These are phyloP conservation scores for Suillus placidus DNA, from an alignment of 768 basidiomycete genomes.

Conservation along the genomic window DNA sequence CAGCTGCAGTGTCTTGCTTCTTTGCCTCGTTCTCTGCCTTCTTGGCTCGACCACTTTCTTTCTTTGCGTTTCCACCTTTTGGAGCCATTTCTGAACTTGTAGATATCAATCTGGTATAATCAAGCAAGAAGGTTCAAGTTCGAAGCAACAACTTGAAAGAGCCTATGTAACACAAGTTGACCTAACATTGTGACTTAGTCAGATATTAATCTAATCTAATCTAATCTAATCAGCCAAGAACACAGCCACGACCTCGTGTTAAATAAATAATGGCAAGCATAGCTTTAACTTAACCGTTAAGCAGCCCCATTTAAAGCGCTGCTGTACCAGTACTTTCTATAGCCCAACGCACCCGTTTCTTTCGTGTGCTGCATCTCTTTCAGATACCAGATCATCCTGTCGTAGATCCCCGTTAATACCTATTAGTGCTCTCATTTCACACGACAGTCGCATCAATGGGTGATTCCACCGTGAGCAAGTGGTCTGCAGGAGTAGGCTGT, in stretches of 20 bases:
- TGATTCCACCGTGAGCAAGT: constrained; percentile 34
- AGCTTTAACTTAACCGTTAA: not conserved
- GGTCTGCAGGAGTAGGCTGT: constrained; percentile 41
- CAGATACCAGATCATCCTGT: not conserved
- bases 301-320: constrained; percentile 2
- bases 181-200: constrained; percentile 12
- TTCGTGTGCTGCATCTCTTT: not conserved
- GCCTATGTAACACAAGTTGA: no score
- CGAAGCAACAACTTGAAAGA: not conserved
- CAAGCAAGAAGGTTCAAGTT: constrained; percentile 2
- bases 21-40: constrained; percentile 90
- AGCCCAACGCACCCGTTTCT: not conserved
- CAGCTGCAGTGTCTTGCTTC: constrained; percentile 65
- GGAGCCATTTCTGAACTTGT: constrained; percentile 63
- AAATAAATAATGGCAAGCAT: constrained; percentile 8
- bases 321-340: not conserved
- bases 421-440: constrained; percentile 2
- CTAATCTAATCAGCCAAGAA: constrained; percentile 24
- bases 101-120: not conserved
- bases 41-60: constrained; percentile 86
- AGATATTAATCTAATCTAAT: constrained; percentile 16
- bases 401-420: not conserved
- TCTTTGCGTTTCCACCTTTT: constrained; percentile 89
- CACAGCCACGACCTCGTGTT: constrained; percentile 29
- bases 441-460: constrained; percentile 24